Percentiles rank a stretch among this genome's conserved stretches.
Evolutionary conservation across 2,329 filamentous ascomycete genomes (phyloP).

Genomic region (Podosphaera fusca): DNA sequence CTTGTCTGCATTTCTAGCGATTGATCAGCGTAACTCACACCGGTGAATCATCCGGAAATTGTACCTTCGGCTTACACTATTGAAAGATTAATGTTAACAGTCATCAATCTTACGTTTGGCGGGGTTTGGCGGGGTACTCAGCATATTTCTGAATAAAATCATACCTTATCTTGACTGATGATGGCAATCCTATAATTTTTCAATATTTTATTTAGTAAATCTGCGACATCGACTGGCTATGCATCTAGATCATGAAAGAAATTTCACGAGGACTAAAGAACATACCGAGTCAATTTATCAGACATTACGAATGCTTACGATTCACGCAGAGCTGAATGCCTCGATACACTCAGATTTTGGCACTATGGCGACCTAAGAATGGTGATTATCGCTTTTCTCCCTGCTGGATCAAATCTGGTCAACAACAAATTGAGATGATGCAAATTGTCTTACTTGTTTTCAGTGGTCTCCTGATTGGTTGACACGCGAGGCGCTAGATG

Average conservation of each 20-base stretch:
- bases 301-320: constrained; percentile 33
- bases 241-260: background rate
- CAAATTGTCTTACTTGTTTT: background rate
- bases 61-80: constrained; percentile 73
- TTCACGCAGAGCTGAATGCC: background rate
- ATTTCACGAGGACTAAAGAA: constrained; percentile 2
- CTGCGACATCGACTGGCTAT: background rate
- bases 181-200: constrained; percentile 65
- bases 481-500: constrained; percentile 1
- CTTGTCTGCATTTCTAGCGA: constrained; percentile 79
- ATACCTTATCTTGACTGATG: constrained; percentile 92
- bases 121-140: constrained; percentile 20
- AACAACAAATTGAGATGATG: background rate
- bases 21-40: constrained; percentile 3
- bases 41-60: background rate
- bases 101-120: constrained; percentile 5
- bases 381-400: background rate
- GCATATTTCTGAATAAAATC: constrained; percentile 11
- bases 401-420: background rate
- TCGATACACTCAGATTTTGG: background rate
- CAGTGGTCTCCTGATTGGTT: background rate
- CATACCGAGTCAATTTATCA: constrained; percentile 86
- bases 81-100: constrained; percentile 17
- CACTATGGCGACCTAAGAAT: background rate
- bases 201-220: background rate